Base-by-base conservation (phyloP, 805 yeast genomes). In the Suhomyces canberraensis region DNA sequence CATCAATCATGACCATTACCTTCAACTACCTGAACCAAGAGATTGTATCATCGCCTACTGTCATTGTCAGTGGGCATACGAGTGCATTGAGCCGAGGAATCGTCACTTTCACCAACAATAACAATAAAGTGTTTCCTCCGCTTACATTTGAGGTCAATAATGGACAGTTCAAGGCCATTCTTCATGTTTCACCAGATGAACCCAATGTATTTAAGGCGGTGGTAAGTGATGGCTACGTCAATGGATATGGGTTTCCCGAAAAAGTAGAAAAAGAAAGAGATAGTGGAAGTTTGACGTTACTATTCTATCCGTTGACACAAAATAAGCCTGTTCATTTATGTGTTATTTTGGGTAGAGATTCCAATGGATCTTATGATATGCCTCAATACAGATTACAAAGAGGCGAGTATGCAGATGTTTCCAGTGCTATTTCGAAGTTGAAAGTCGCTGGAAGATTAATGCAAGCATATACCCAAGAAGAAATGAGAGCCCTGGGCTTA, bases 401-500 rank as follows among this genome's bases (percentile, higher is more conserved):
- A 21, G 72, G 71, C 0, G 93, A 85, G 46, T 82, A 81, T 2
- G 80, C 85, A 42, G 76, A 70, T 11, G 48, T 90, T 16, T 79
- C 79, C n/a, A 56, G 80, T 4, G 96, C 96, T 1, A 64, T 84
- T 14, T 69, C 66, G 45, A 87, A 87, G 54, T 56, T 91, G 45
- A 76, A 93, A 49, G 76, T 88, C 42, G 96, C 86, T 3, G 95
- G 84, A 4, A 71, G 95, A 48, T 59, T 90, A 59, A 86, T 87
- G 95, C 91, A 87, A 50, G 95, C 96, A 1, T 89, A 75, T 58
- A 90, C 97, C 0, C 80, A 79, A 48, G 97, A 90, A 48, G 96
- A 89, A 54, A 87, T 91, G 95, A 58, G 78, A 36, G 65, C 81
- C 26, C 73, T 77, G 31, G 90, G 93, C 0, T 76, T 86, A 52